Evolutionary conservation across 2,329 filamentous ascomycete genomes (phyloP), one percentile per base, ranked within the genome.

Genomic region (Zasmidium cellare): DNA sequence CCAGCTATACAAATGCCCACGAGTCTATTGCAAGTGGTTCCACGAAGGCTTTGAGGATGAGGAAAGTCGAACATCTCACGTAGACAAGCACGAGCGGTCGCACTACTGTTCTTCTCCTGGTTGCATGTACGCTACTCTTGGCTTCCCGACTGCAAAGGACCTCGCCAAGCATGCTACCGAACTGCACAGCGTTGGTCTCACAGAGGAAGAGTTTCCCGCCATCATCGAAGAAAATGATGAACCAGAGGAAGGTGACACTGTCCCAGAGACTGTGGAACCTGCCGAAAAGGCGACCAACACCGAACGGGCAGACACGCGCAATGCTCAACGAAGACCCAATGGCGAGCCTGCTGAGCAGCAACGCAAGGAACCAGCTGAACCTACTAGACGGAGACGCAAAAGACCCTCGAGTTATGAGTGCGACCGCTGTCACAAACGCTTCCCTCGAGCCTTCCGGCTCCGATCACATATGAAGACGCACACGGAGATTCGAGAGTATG

Each of bases 391-490:
- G 16, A 87, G 91, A 1, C 94, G 97, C 74, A 97, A 97, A 71
- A 93, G 97, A 67, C 94, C 93, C 0, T 93, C 93, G 7, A 97
- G 92, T 0, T 97, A 97, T 76, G 92, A 97, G 71, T 99, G 93
- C 73, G 89, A 78, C 9, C 79, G 97, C 7, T 99, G 93, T 67
- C 92, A 93, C 0, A 99, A 97, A 75, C 86, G 91, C 16, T 99
- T 99, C 71, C 97, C 93, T 0, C 85, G 94, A 57, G 94, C 93
- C 0, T 97, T 97, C 77, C 97, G 97, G 70, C 79, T 99, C 53
- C 89, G 93, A 9, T 97, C 92, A 45, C 93, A 99, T 77, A 76
- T 97, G 59, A 88, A 93, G 49, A 97, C 94, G 0, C 93, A 99
- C 71, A 97, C 94, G 3, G 92, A 97, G 69, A 94, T 97, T 78